Evolutionary conservation across 2,329 filamentous ascomycete genomes (phyloP).

Genomic region (Periconia sp.): DNA sequence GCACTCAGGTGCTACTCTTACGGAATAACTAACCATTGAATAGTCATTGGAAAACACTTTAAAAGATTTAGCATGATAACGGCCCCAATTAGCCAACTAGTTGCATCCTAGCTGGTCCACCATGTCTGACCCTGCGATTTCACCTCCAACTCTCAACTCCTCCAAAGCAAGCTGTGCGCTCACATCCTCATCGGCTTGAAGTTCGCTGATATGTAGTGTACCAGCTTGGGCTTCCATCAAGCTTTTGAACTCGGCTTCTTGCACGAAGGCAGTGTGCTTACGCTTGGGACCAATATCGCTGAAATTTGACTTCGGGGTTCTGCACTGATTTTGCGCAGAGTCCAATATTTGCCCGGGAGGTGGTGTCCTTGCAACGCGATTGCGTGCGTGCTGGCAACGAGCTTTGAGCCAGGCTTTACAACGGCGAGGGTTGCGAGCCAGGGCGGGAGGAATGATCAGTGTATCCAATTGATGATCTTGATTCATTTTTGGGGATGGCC

Average conservation of each 20-base stretch:
- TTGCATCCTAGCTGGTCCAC: not conserved
- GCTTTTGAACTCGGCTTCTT: slow-evolving; percentile 26
- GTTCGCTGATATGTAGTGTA: slow-evolving; percentile 31
- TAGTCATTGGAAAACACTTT: too few species aligned
- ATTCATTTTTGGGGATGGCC: not conserved
- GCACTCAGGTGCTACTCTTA: too few species aligned
- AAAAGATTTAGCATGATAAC: too few species aligned
- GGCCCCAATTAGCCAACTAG: too few species aligned
- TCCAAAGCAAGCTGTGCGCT: slow-evolving; percentile 10
- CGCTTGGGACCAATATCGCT: slow-evolving; percentile 16
- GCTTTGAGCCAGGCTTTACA: slow-evolving; percentile 20
- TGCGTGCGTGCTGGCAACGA: slow-evolving; percentile 18
- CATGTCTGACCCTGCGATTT: slow-evolving; percentile 8
- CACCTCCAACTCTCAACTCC: slow-evolving; percentile 13
- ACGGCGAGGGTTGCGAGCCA: slow-evolving; percentile 11
- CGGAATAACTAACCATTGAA: too few species aligned
- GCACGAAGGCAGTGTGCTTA: slow-evolving; percentile 26
- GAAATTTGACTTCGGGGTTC: not conserved
- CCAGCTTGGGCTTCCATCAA: slow-evolving; percentile 22
- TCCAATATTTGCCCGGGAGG: too few species aligned
- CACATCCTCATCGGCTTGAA: slow-evolving; percentile 22
- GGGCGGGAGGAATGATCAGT: slow-evolving; percentile 3
- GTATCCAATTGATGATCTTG: not conserved
- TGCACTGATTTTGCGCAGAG: not conserved
- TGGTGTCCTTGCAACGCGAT: slow-evolving; percentile 5